A percentile compares a stretch with the other conserved stretches of the same genome.
Evolutionary conservation across 2,329 filamentous ascomycete species (phyloP).

Genomic region (Colletotrichum sp.): DNA sequence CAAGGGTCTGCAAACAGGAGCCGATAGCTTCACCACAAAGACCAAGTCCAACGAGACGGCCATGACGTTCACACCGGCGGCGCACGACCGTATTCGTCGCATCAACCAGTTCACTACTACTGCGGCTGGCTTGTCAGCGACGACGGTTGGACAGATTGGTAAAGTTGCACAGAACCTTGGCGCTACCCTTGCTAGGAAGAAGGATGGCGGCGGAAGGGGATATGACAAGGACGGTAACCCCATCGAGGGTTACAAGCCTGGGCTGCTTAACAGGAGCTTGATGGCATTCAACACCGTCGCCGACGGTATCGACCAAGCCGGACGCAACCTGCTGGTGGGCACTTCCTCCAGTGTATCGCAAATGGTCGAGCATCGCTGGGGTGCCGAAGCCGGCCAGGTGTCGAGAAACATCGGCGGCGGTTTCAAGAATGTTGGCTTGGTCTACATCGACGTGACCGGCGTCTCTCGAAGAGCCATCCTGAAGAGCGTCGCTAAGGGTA

Average conservation of each 20-base stretch:
- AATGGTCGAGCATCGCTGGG: constrained; percentile 89
- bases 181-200: constrained; percentile 68
- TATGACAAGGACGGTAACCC: constrained; percentile 74
- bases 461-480: constrained; percentile 89
- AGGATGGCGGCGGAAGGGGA: constrained; percentile 60
- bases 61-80: constrained; percentile 84
- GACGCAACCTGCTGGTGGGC: constrained; percentile 76
- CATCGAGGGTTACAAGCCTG: constrained; percentile 77
- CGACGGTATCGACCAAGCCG: constrained; percentile 90
- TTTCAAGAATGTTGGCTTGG: constrained; percentile 93
- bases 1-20: constrained; percentile 77
- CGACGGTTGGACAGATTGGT: constrained; percentile 84
- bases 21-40: constrained; percentile 80
- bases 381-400: constrained; percentile 81
- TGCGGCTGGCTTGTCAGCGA: constrained; percentile 80
- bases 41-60: constrained; percentile 80
- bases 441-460: constrained; percentile 96
- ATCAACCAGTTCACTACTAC: constrained; percentile 85
- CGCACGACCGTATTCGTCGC: constrained; percentile 84
- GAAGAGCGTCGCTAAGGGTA: constrained; percentile 95
- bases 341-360: constrained; percentile 81
- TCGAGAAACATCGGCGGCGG: constrained; percentile 80
- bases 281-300: constrained; percentile 96
- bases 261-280: constrained; percentile 91
- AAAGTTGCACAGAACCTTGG: constrained; percentile 90